Evolutionary conservation across 768 basidiomycete genomes (phyloP), one percentile per base, ranked within the genome.

Genomic region (Suillus paluster): DNA sequence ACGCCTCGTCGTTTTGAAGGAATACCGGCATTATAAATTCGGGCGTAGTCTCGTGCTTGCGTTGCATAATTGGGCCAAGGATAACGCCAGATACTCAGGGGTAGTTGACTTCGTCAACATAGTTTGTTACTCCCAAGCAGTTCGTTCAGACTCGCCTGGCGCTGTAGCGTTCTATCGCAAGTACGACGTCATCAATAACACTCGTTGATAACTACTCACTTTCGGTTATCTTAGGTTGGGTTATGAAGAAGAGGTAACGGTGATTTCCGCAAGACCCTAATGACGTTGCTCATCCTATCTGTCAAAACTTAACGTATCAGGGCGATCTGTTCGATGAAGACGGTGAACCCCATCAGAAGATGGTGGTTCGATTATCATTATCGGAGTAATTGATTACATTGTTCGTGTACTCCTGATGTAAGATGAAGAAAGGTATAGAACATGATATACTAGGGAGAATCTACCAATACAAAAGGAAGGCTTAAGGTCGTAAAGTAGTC

Each of bases 301-400:
- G 45, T 66, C 66, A 61, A 70, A 61, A 62, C 30, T 6, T 30
- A 59, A 56, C 64, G 69, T 71, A 72, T 59, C 74, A 92, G 88
- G 89, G 88, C 64, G 81, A 82, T 27, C 83, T 86, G 73, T 92
- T 91, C 77, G 89, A 90, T 75, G 91, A 88, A 77, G 93, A 90
- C 60, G 92, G 92, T 36, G 92, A 85, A 70, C 92, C 90, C 61
- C 92, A 95, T 83, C 92, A 94, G 73, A 88, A 86, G 76, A 92
- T 94, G 92, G 81, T 88, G 63, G 75, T 83, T 67, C 79, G 76
- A 64, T 73, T 91, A 67, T 80, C 83, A 62, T 75, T 77, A 72
- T 73, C 74, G 56, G 68, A 66, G 61, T 73, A 75, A 63, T 68
- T 61, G 52, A 66, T 61, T 67, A 62, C 52, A 64, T 60, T 64